phyloP scores from a whole-genome alignment of 2,329 filamentous ascomycete species.

The Colletotrichum sp. region DNA sequence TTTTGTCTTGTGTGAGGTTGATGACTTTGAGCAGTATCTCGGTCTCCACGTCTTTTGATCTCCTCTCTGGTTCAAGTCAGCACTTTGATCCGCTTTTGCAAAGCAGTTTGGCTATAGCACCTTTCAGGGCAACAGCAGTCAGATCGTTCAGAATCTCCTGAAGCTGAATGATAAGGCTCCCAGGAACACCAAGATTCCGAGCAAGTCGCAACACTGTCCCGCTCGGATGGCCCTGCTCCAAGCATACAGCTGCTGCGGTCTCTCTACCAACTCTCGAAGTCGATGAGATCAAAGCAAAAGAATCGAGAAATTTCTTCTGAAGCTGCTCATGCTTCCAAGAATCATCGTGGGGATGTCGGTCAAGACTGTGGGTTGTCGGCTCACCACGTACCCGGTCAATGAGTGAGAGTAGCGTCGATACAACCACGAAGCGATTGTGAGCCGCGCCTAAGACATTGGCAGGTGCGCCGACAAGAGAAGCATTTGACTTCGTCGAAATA shows the following conservation, averaged over 20 bases:
- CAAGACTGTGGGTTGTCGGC: constrained; percentile 19
- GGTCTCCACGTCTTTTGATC: background rate
- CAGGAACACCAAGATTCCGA: constrained; percentile 29
- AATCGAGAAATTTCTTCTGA: constrained; percentile 36
- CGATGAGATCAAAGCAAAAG: constrained; percentile 35
- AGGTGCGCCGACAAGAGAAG: no score
- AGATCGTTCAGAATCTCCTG: constrained; percentile 21
- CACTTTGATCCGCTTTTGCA: background rate
- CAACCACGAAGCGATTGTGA: background rate
- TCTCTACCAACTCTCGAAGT: constrained; percentile 24
- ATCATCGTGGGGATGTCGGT: constrained; percentile 22
- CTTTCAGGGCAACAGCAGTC: background rate
- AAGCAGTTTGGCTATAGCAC: background rate
- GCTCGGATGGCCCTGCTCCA: constrained; percentile 28
- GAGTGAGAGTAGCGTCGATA: constrained; percentile 20
- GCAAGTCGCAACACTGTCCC: constrained; percentile 31
- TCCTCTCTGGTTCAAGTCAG: background rate
- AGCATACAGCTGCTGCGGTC: constrained; percentile 34
- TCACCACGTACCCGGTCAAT: constrained; percentile 32
- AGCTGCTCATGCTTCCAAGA: constrained; percentile 16
- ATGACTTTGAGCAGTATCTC: background rate
- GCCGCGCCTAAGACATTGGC: background rate
- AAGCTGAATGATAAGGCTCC: background rate
- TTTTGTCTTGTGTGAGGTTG: background rate
- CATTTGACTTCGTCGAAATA: no score